Percentiles rank a stretch among this genome's conserved stretches.
Conservation (phyloP, 2,329 filamentous ascomycete species). For the Cladosporium sp. region DNA sequence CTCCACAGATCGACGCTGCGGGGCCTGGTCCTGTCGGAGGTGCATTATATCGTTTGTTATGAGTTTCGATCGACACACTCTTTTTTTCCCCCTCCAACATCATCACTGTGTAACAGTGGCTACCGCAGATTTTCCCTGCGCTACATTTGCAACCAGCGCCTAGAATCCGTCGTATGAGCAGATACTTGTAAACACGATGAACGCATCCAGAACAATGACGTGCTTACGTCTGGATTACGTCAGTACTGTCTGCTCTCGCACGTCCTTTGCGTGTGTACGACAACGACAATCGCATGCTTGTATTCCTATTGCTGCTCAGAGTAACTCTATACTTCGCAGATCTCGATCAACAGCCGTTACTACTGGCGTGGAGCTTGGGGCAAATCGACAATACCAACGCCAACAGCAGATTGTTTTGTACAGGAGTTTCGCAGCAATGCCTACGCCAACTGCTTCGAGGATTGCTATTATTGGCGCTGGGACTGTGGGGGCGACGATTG, state of each 20-base stretch:
- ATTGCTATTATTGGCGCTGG: constrained; percentile 56
- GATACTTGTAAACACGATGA: too few species aligned
- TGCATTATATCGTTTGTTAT: too few species aligned
- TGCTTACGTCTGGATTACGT: not conserved
- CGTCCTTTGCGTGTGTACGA: not conserved
- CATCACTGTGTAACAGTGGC: too few species aligned
- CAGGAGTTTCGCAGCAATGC: not conserved
- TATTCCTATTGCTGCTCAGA: not conserved
- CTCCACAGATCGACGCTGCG: too few species aligned
- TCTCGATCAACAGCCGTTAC: not conserved
- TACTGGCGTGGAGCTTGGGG: too few species aligned
- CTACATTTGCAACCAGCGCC: too few species aligned
- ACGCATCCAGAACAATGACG: not conserved
- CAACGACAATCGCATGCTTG: too few species aligned
- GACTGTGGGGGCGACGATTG: constrained; percentile 53
- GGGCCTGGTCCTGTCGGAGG: too few species aligned
- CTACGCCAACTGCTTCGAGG: not conserved
- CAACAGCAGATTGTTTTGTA: not conserved
- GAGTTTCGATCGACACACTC: too few species aligned
- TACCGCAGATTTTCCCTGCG: too few species aligned
- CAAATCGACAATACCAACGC: not conserved
- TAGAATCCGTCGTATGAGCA: too few species aligned
- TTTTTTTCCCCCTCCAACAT: too few species aligned
- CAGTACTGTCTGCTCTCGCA: not conserved
- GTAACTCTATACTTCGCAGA: not conserved